Percentiles rank a stretch among this genome's conserved stretches.
These are phyloP conservation scores for Tolypocladium pustulatum DNA, from an alignment of 2,329 filamentous ascomycete species.

Conservation along the genomic window DNA sequence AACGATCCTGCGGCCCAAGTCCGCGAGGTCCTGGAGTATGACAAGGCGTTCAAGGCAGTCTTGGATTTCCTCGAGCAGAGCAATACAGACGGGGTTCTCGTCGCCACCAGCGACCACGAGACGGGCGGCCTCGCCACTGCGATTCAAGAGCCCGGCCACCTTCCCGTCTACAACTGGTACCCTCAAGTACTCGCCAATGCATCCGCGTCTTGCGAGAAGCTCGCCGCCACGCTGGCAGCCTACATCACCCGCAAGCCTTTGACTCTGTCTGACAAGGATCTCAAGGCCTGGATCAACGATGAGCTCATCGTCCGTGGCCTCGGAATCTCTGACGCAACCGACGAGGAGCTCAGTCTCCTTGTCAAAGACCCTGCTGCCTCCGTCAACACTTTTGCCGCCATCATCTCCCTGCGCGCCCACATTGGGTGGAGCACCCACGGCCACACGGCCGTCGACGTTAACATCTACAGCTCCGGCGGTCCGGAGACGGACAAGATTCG, in stretches of 20 bases:
- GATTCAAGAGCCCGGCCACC: slow-evolving; percentile 47
- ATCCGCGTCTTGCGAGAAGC: slow-evolving; percentile 67
- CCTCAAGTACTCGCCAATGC: slow-evolving; percentile 66
- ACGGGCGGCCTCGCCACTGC: slow-evolving; percentile 82
- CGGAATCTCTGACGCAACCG: slow-evolving; percentile 63
- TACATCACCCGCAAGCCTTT: slow-evolving; percentile 38
- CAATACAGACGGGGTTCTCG: slow-evolving; percentile 65
- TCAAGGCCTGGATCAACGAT: slow-evolving; percentile 56
- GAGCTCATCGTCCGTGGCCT: slow-evolving; percentile 59
- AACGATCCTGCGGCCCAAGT: slow-evolving; percentile 80
- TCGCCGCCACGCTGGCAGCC: slow-evolving; percentile 49
- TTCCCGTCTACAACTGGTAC: slow-evolving; percentile 63
- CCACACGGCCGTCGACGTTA: slow-evolving; percentile 89
- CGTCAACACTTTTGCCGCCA: slow-evolving; percentile 59
- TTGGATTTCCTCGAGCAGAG: slow-evolving; percentile 74
- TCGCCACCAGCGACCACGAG: slow-evolving; percentile 91
- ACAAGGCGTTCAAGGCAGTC: slow-evolving; percentile 73
- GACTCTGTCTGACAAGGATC: slow-evolving; percentile 23
- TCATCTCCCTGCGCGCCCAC: slow-evolving; percentile 79
- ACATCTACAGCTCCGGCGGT: slow-evolving; percentile 78
- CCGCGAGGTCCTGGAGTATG: slow-evolving; percentile 90
- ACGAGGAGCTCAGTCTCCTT: slow-evolving; percentile 60
- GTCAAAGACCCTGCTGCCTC: slow-evolving; percentile 46
- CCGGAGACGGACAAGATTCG: slow-evolving; percentile 52
- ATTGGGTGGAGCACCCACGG: slow-evolving; percentile 93